Conservation (phyloP, 2,329 filamentous ascomycete genomes). For the Phaeoacremonium minimum region DNA sequence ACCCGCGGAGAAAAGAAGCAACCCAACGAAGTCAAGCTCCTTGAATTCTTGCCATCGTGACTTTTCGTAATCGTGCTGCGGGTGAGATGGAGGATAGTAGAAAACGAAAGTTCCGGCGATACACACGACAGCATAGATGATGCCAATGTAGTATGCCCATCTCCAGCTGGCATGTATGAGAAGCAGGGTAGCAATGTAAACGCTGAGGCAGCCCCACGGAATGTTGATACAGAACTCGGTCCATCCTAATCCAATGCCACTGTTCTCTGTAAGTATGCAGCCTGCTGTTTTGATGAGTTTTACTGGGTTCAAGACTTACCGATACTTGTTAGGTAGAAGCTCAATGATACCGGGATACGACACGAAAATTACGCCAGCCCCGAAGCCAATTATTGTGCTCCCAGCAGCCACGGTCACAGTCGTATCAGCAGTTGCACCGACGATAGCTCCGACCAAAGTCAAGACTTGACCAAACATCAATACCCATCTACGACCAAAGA, state of each 20-base stretch:
- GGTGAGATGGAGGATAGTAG: constrained; percentile 18
- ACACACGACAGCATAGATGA: constrained; percentile 18
- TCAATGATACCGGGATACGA: constrained; percentile 25
- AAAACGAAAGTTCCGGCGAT: constrained; percentile 18
- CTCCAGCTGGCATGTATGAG: constrained; percentile 20
- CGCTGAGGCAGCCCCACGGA: constrained; percentile 18
- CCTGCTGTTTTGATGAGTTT: too few relatives aligned
- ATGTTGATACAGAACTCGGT: constrained; percentile 22
- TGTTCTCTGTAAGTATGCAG: constrained; percentile 1
- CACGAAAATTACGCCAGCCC: constrained; percentile 25
- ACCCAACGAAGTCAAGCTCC: constrained; percentile 22
- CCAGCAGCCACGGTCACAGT: constrained; percentile 19
- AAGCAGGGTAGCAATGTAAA: constrained; percentile 20
- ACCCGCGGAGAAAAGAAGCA: constrained; percentile 14
- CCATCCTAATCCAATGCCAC: constrained; percentile 20
- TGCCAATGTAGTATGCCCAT: constrained; percentile 19
- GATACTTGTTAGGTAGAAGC: constrained; percentile 27
- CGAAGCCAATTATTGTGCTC: constrained; percentile 23
- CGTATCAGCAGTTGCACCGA: constrained; percentile 17
- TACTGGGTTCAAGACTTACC: too few relatives aligned
- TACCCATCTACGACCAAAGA: constrained; percentile 14
- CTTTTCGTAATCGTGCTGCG: constrained; percentile 21
- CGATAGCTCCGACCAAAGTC: constrained; percentile 13
- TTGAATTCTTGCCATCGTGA: constrained; percentile 21
- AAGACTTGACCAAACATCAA: constrained; percentile 12